Evolutionary conservation across 805 yeast species (phyloP).

Genomic region (Lipomyces anomalus): DNA sequence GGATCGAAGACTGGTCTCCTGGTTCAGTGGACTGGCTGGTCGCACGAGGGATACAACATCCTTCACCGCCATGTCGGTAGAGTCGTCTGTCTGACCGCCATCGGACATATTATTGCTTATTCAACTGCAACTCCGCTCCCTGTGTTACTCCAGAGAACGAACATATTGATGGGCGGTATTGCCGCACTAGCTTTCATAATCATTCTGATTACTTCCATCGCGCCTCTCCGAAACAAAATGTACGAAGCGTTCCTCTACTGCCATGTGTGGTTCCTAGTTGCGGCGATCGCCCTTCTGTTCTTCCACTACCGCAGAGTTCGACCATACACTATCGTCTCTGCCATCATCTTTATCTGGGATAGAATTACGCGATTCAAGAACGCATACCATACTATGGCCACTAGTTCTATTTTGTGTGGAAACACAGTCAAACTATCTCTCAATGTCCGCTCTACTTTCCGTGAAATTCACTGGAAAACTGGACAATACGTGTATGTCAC

Average conservation of each 20-base stretch:
- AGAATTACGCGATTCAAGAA: slow-evolving; percentile 20
- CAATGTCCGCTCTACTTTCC: slow-evolving; percentile 19
- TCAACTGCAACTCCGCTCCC: slow-evolving; percentile 22
- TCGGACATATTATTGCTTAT: slow-evolving; percentile 22
- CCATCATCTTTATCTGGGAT: slow-evolving; percentile 22
- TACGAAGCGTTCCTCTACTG: slow-evolving; percentile 21
- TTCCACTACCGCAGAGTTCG: slow-evolving; percentile 21
- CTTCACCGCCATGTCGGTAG: slow-evolving; percentile 25
- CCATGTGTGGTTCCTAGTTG: slow-evolving; percentile 23
- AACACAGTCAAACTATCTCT: slow-evolving; percentile 22
- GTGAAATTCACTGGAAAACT: slow-evolving; percentile 24
- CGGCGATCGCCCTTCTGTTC: slow-evolving; percentile 21
- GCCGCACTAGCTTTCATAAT: slow-evolving; percentile 23
- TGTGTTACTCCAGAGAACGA: slow-evolving; percentile 19
- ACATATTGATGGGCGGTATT: slow-evolving; percentile 20
- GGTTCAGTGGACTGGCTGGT: slow-evolving; percentile 23
- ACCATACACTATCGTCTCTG: slow-evolving; percentile 22
- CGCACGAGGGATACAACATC: slow-evolving; percentile 20
- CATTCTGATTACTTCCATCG: slow-evolving; percentile 20
- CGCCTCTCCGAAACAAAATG: slow-evolving; percentile 18
- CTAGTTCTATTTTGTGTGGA: slow-evolving; percentile 20
- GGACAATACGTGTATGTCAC: slow-evolving; percentile 25
- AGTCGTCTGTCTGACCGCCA: slow-evolving; percentile 21
- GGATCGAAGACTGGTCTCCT: slow-evolving; percentile 24
- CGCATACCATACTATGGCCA: slow-evolving; percentile 17